Percentiles rank a stretch among this genome's conserved stretches.
Conservation (phyloP, 106 monocot species). For the Acanthochlamys bracteata region DNA sequence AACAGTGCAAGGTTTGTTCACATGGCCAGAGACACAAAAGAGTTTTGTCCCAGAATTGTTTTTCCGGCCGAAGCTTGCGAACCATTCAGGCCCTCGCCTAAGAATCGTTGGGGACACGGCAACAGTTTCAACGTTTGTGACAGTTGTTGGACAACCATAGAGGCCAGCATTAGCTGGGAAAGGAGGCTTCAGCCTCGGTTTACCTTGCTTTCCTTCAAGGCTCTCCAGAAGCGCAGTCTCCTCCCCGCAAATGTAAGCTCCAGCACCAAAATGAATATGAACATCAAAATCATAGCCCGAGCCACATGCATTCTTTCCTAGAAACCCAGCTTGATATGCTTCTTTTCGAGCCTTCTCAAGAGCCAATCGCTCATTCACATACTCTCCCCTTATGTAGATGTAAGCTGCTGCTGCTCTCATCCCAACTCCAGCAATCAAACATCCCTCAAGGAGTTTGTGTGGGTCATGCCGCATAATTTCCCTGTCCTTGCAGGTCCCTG, state of each 20-base stretch:
- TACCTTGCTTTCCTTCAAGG: slow-evolving; percentile 62
- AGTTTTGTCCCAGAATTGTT: slow-evolving; percentile 64
- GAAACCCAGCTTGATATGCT: slow-evolving; percentile 50
- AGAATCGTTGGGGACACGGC: slow-evolving; percentile 64
- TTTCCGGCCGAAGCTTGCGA: slow-evolving; percentile 67
- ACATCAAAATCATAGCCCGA: slow-evolving; percentile 73
- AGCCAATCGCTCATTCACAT: slow-evolving; percentile 42
- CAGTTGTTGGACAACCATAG: slow-evolving; percentile 64
- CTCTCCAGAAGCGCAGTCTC: slow-evolving; percentile 66
- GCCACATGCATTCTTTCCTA: slow-evolving; percentile 70
- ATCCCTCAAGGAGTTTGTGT: slow-evolving; percentile 66
- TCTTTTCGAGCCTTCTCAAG: slow-evolving; percentile 59
- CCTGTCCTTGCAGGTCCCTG: slow-evolving; percentile 64
- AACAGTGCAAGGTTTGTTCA: slow-evolving; percentile 73
- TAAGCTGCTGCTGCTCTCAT: slow-evolving; percentile 64
- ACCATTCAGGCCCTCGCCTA: slow-evolving; percentile 68
- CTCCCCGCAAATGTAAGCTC: slow-evolving; percentile 69
- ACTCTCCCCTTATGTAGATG: slow-evolving; percentile 65
- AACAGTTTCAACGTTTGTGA: slow-evolving; percentile 69
- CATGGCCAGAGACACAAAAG: slow-evolving; percentile 58
- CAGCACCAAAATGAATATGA: slow-evolving; percentile 60
- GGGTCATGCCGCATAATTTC: slow-evolving; percentile 65
- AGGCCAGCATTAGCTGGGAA: slow-evolving; percentile 68
- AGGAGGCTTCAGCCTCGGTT: slow-evolving; percentile 62
- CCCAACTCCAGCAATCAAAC: slow-evolving; percentile 61